Evolutionary conservation across 495 filamentous ascomycete genomes (phyloP).

Genomic region (Thermothielavioides terrestris): DNA sequence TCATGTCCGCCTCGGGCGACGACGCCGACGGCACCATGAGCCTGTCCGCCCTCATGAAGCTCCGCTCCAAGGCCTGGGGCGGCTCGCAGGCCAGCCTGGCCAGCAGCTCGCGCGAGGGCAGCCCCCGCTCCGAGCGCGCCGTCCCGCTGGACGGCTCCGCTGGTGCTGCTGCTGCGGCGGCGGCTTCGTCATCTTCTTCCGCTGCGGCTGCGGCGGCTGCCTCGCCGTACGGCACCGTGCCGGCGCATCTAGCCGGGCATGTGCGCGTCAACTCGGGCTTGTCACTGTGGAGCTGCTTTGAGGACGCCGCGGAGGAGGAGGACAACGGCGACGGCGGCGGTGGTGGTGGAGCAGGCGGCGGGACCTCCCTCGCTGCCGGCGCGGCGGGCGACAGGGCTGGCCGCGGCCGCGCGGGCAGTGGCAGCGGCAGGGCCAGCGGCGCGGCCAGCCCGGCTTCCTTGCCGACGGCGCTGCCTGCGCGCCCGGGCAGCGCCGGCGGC

Average conservation of each 20-base stretch:
- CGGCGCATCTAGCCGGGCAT: constrained; percentile 3
- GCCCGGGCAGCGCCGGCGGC: constrained; percentile 1
- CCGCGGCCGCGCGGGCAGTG: too few species aligned
- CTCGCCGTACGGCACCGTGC: constrained; percentile 3
- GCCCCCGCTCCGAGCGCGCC: constrained; percentile 39
- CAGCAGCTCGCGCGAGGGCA: constrained; percentile 53
- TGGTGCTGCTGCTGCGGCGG: not conserved
- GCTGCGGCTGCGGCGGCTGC: not conserved
- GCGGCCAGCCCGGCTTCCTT: too few species aligned
- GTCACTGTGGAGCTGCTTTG: constrained; percentile 17
- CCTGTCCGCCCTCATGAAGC: constrained; percentile 59
- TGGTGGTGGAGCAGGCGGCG: not conserved
- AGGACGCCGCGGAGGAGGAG: constrained; percentile 2
- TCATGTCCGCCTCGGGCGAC: constrained; percentile 54
- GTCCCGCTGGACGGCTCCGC: not conserved
- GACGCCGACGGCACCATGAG: constrained; percentile 48
- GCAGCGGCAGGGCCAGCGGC: too few species aligned
- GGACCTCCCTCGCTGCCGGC: too few species aligned
- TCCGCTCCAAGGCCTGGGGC: constrained; percentile 70
- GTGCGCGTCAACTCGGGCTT: constrained; percentile 4
- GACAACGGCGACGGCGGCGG: not conserved
- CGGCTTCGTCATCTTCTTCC: not conserved
- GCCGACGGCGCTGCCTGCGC: not conserved
- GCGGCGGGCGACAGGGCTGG: too few species aligned
- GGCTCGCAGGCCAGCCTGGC: constrained; percentile 66